Evolutionary conservation across 2,329 filamentous ascomycete genomes (phyloP).

Genomic region (Pseudogymnoascus verrucosus): DNA sequence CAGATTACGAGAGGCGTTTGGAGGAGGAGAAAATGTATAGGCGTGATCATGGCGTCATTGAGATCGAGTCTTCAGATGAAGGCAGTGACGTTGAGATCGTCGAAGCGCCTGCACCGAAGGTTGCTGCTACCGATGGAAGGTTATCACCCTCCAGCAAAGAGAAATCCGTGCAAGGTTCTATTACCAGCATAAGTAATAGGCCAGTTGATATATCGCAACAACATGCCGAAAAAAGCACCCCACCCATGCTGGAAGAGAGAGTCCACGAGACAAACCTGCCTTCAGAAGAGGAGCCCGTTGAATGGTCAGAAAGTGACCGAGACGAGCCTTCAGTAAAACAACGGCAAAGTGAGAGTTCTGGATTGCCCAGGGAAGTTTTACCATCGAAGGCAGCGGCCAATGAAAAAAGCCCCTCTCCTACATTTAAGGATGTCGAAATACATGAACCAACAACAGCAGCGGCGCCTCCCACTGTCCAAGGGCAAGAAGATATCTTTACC

Average conservation of each 20-base stretch:
- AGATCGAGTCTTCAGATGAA: conserved; percentile 54
- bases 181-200: background rate
- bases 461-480: background rate
- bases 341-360: background rate
- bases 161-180: background rate
- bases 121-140: conserved; percentile 7
- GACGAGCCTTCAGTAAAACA: background rate
- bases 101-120: conserved; percentile 37
- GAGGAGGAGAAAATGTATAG: conserved; percentile 46
- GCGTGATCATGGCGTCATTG: conserved; percentile 45
- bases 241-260: background rate
- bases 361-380: background rate
- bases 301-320: conserved; percentile 47
- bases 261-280: background rate
- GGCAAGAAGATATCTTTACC: background rate
- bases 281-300: conserved; percentile 27
- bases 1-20: conserved; percentile 49
- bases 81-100: conserved; percentile 49
- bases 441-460: conserved; percentile 6
- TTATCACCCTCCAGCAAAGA: background rate
- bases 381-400: background rate
- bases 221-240: background rate
- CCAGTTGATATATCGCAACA: background rate
- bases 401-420: conserved; percentile 16
- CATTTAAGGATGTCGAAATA: conserved; percentile 22